Base-by-base conservation (phyloP, 164 flowering plant species). In the Dillenia turbinata region DNA sequence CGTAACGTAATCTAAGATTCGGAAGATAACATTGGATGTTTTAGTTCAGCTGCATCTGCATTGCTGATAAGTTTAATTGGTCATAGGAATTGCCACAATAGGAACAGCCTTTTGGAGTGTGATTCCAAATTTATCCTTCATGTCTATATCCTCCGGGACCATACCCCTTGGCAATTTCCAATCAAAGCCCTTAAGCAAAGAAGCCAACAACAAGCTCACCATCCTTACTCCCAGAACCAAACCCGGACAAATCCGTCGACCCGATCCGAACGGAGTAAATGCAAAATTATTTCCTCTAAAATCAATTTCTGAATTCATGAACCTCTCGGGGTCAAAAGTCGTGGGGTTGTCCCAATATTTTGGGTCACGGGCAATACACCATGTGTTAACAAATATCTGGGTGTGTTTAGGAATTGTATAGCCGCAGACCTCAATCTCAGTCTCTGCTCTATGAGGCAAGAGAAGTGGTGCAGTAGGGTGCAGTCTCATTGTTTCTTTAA, bases 161-260 rank as follows among this genome's bases (percentile, higher is more conserved):
- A 48, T 45, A 6, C 69, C 66, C 0, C 47, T 62, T 0, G 57
- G 52, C 3, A 70, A 53, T 44, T 56, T 60, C 73, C 73, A 70
- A 0, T 65, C 69, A 52, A 70, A 65, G 5, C 53, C 47, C 47
- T 70, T 65, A 15, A 70, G 1, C 15, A 65, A 19, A 15, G 73
- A 55, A 44, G 61, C 69, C 58, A 70, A 16, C 51, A 57, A 8
- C 67, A 64, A 33, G 22, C 22, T 43, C 19, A 56, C 17, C 69
- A 70, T 70, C 48, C 62, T 70, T 33, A 48, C 52, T 6, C 62
- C 73, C 48, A 70, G 54, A 12, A 61, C 52, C 10, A 60, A 3
- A 2, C 74, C 74, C 0, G 74, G 55, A 44, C 74, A 71, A 3
- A 71, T 62, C 49, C 74, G 58, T 10, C 74, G 59, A 5, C 74